phyloP scores from a whole-genome alignment of 2,329 filamentous ascomycete genomes.

The Microcera coccophila region DNA sequence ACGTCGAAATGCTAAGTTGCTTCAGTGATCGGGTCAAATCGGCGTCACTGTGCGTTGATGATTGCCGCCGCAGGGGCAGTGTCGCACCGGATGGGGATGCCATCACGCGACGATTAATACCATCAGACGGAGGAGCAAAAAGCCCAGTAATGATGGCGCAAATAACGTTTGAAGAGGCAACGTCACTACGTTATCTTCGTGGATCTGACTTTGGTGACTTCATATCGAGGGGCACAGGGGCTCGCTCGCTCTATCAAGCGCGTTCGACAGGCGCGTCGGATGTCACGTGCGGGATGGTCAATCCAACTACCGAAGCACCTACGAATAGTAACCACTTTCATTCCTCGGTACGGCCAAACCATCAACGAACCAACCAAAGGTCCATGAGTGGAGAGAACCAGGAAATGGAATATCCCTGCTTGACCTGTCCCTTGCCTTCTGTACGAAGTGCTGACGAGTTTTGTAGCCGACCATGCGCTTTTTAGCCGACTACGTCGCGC shows the following conservation, averaged over 20 bases:
- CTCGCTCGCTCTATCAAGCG: background rate
- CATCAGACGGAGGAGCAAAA: constrained; percentile 8
- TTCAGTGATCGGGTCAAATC: constrained; percentile 41
- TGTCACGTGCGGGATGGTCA: background rate
- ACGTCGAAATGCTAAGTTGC: constrained; percentile 41
- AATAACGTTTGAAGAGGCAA: background rate
- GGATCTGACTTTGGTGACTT: too few relatives aligned
- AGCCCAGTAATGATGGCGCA: background rate
- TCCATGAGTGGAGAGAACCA: too few relatives aligned
- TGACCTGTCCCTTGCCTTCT: too few relatives aligned
- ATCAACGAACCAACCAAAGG: too few relatives aligned
- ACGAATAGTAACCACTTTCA: too few relatives aligned
- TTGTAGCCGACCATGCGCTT: too few relatives aligned
- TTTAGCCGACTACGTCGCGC: too few relatives aligned
- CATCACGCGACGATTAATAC: constrained; percentile 21
- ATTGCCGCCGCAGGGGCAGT: constrained; percentile 33
- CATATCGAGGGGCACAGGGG: too few relatives aligned
- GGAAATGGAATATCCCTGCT: too few relatives aligned
- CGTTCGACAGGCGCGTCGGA: background rate
- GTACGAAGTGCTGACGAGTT: too few relatives aligned
- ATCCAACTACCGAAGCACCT: background rate
- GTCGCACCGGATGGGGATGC: constrained; percentile 26
- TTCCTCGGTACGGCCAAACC: too few relatives aligned
- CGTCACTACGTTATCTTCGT: background rate
- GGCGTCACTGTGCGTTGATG: constrained; percentile 31